Evolutionary conservation across 192 early-diverging fungal genomes (phyloP), one percentile per base, ranked within the genome.

Genomic region (Coemansia sp.): DNA sequence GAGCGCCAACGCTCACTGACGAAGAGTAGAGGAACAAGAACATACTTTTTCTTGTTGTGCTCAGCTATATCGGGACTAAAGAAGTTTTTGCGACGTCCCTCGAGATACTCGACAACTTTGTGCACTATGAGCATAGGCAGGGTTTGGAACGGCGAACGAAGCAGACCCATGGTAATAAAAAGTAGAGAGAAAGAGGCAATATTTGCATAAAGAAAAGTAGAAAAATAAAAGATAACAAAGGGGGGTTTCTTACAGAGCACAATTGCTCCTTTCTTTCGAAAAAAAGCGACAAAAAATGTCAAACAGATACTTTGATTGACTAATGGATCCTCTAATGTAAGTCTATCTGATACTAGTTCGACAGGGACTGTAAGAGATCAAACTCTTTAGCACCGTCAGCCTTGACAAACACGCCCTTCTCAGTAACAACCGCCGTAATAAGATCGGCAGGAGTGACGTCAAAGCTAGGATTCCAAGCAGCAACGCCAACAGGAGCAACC

Each of bases 381-480:
- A 89, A 92, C 36, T 74, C 78, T 5, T 71, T 74, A 0, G 66
- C 69, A 8, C 82, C 87, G 22, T 78, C 71, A 16, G 67, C 52
- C 74, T 90, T 91, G 22, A 82, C 85, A 65, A 88, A 76, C 10
- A 95, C 95, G 13, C 95, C 95, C 73, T 86, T 88, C 68, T 99
- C 96, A 5, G 96, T 99, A 4, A 95, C 93, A 70, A 99, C 94
- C 0, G 92, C 93, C 12, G 92, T 87, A 70, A 99, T 95, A 20
- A 99, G 84, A 16, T 79, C 55, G 1, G 94, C 93, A 5, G 96
- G 95, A 2, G 95, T 96, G 22, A 97, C 92, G 65, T 99, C 97
- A 79, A 99, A 99, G 47, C 93, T 92, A 13, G 97, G 95, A 73
- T 99, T 97, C 97, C 97, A 99, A n/a, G 95, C 94, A 24, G 76